These are phyloP conservation scores for Rhodotorula sp. DNA, from an alignment of 1,284 basidiomycete genomes.

Conservation along the genomic window DNA sequence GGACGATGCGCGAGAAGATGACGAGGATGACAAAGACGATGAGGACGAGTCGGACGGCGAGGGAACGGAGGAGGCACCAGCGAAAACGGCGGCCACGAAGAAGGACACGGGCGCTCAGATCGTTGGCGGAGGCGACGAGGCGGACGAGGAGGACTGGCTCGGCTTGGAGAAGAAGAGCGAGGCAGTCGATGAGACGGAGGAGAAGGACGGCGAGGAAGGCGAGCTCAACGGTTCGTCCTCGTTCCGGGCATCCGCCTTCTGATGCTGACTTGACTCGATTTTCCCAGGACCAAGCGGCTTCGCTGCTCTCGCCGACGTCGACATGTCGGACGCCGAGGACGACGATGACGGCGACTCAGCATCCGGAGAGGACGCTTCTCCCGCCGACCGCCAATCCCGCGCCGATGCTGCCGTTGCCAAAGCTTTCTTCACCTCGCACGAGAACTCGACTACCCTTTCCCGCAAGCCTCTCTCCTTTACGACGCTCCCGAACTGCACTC, in stretches of 20 bases:
- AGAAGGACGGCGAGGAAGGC: constrained; percentile 44
- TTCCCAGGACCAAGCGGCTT: constrained; percentile 25
- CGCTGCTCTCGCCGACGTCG: constrained; percentile 38
- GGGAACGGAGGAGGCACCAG: constrained; percentile 47
- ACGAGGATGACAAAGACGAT: constrained; percentile 35
- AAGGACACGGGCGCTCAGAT: not conserved
- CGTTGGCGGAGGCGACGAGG: constrained; percentile 17
- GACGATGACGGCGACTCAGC: constrained; percentile 41
- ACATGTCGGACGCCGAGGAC: constrained; percentile 41
- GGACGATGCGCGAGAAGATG: constrained; percentile 27
- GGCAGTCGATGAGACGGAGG: constrained; percentile 47
- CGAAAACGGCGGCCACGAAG: constrained; percentile 44
- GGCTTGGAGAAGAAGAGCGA: too few species aligned
- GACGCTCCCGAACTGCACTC: constrained; percentile 77
- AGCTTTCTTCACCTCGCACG: constrained; percentile 50
- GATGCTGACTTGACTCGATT: constrained; percentile 43
- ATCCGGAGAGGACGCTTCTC: not conserved
- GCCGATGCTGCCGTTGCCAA: constrained; percentile 76
- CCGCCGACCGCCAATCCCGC: constrained; percentile 6
- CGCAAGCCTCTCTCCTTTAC: constrained; percentile 29
- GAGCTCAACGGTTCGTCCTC: constrained; percentile 39
- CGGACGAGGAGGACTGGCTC: constrained; percentile 13
- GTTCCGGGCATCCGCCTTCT: constrained; percentile 44
- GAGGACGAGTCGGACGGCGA: constrained; percentile 37
- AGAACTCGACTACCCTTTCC: constrained; percentile 23